Conservation (phyloP, 129 eudicot genomes). For the Chrysanthemum seticuspe region DNA sequence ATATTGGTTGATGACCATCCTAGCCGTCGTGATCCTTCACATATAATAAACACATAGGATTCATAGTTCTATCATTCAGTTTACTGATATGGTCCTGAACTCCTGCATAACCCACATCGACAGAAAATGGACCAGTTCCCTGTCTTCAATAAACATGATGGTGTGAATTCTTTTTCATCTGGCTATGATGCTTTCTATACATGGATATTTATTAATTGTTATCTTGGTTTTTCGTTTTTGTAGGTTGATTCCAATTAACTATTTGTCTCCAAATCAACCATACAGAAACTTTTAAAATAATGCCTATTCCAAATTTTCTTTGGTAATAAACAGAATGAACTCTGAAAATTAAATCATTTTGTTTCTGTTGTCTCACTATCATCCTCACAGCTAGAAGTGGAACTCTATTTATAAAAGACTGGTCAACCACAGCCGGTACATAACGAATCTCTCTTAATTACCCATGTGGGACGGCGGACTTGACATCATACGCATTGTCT, state of each 20-base stretch:
- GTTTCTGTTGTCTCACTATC: too few species aligned
- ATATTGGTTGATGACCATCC: constrained; percentile 81
- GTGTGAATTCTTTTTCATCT: constrained; percentile 34
- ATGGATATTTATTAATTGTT: background rate
- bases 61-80: constrained; percentile 51
- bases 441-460: background rate
- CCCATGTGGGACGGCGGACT: constrained; percentile 32
- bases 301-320: too few species aligned
- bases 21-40: constrained; percentile 89
- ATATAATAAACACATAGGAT: constrained; percentile 85
- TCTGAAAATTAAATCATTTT: too few species aligned
- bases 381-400: too few species aligned
- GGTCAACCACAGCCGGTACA: constrained; percentile 91
- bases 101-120: constrained; percentile 32
- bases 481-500: constrained; percentile 28
- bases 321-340: too few species aligned
- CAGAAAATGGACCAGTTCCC: constrained; percentile 46
- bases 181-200: background rate
- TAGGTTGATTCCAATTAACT: constrained; percentile 82
- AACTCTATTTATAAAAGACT: constrained; percentile 83
- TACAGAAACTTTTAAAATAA: too few species aligned
- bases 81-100: constrained; percentile 51
- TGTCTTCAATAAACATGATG: constrained; percentile 55
- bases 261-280: too few species aligned
- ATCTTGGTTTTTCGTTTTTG: constrained; percentile 4